A percentile compares a stretch with the other conserved stretches of the same genome.
Conservation (phyloP, 352 stramenopile genomes). For the Pythium brassicae region DNA sequence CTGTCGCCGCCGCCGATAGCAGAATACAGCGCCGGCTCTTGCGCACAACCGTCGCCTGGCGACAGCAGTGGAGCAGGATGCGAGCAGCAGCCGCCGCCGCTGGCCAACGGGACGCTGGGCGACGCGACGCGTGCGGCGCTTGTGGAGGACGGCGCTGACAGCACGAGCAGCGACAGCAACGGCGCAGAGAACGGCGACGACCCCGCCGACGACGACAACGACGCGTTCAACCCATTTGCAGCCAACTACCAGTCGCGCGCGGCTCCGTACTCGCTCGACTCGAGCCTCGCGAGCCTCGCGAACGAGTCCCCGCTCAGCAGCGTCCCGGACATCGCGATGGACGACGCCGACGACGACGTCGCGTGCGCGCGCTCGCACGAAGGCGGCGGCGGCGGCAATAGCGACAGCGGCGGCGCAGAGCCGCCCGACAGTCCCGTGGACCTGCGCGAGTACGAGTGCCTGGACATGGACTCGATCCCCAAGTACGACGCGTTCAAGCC, state of each 20-base stretch:
- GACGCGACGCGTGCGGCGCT: not conserved
- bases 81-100: not conserved
- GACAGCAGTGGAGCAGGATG: too few species aligned
- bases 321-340: slow-evolving; percentile 8
- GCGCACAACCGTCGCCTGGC: too few species aligned
- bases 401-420: slow-evolving; percentile 6
- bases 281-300: slow-evolving; percentile 25
- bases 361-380: not conserved
- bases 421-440: slow-evolving; percentile 46
- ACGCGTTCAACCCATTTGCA: slow-evolving; percentile 69
- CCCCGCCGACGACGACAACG: slow-evolving; percentile 34
- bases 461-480: slow-evolving; percentile 69
- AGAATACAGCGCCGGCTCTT: too few species aligned
- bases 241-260: slow-evolving; percentile 35
- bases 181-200: not conserved
- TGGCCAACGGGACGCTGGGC: not conserved
- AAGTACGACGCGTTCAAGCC: slow-evolving; percentile 72
- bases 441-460: slow-evolving; percentile 63
- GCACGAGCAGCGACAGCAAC: slow-evolving; percentile 1
- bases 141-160: not conserved
- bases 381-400: slow-evolving; percentile 2
- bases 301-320: slow-evolving; percentile 17
- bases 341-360: slow-evolving; percentile 1
- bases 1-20: not conserved
- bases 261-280: slow-evolving; percentile 21